Percentiles rank a stretch among this genome's conserved stretches.
Conservation (phyloP, 2,329 filamentous ascomycete species). For the Teratosphaeria destructans region DNA sequence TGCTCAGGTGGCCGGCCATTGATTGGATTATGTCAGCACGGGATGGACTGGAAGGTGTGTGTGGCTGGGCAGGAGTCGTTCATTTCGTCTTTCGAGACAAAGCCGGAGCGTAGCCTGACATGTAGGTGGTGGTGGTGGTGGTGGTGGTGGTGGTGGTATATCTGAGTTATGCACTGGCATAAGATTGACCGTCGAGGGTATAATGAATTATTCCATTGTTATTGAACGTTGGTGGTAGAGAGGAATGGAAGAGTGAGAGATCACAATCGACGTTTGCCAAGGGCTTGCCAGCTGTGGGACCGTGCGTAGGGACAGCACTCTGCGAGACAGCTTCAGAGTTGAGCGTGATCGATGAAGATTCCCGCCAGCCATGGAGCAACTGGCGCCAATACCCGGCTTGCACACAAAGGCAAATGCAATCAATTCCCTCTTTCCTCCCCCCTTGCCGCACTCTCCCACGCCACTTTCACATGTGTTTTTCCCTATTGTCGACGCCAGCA, state of each 20-base stretch:
- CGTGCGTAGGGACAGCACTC: no score
- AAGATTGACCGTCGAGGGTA: not conserved
- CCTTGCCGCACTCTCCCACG: not conserved
- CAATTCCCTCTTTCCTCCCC: not conserved
- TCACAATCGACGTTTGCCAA: not conserved
- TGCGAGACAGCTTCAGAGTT: not conserved
- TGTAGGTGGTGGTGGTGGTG: no score
- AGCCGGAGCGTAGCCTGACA: no score
- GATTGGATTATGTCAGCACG: no score
- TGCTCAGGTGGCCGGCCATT: no score
- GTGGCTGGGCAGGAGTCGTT: no score
- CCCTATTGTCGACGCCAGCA: not conserved
- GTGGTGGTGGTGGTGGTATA: no score
- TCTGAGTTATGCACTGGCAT: no score
- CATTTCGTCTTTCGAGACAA: no score
- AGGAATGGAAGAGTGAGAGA: not conserved
- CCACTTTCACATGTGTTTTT: not conserved
- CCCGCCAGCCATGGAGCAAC: not conserved
- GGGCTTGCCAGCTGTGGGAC: not conserved
- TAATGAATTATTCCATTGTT: not conserved
- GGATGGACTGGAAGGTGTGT: no score
- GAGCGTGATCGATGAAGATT: not conserved
- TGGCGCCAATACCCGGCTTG: not conserved
- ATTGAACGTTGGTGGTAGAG: not conserved
- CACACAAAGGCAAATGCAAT: not conserved